A percentile compares a stretch with the other conserved stretches of the same genome.
Conservation (phyloP, 805 yeast species). For the Komagataella mondaviorum region DNA sequence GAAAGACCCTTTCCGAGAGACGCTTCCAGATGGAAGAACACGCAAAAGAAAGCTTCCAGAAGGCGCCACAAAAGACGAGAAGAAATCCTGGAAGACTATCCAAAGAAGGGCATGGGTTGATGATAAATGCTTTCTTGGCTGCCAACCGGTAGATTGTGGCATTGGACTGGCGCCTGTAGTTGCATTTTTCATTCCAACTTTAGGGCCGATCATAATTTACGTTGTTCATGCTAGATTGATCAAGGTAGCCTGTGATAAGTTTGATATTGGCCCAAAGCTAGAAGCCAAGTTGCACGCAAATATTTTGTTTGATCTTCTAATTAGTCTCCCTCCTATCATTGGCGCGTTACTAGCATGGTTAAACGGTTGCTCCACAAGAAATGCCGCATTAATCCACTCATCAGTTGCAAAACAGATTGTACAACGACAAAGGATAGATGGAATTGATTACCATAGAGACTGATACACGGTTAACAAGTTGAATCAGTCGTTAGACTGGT, state of each 20-base stretch:
- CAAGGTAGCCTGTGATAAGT: slow-evolving; percentile 39
- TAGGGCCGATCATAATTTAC: slow-evolving; percentile 82
- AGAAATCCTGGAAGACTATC: slow-evolving; percentile 56
- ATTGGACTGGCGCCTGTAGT: slow-evolving; percentile 68
- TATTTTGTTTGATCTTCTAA: slow-evolving; percentile 57
- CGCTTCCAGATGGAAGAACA: slow-evolving; percentile 32
- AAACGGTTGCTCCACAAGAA: slow-evolving; percentile 77
- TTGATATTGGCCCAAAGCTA: slow-evolving; percentile 42
- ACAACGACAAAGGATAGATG: not conserved
- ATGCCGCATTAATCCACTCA: slow-evolving; percentile 64
- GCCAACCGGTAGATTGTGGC: slow-evolving; percentile 63
- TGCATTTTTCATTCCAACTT: slow-evolving; percentile 49
- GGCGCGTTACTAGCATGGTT: slow-evolving; percentile 75
- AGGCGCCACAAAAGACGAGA: slow-evolving; percentile 43
- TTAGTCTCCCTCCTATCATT: slow-evolving; percentile 67
- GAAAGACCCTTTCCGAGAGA: slow-evolving; percentile 53
- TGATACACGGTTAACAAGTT: not conserved
- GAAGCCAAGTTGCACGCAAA: slow-evolving; percentile 66
- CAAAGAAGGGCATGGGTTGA: slow-evolving; percentile 77
- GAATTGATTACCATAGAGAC: not conserved
- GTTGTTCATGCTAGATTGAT: slow-evolving; percentile 61
- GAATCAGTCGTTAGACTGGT: not conserved
- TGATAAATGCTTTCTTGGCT: slow-evolving; percentile 73
- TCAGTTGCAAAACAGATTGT: not conserved
- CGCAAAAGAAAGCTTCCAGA: slow-evolving; percentile 48